A percentile compares a stretch with the other conserved stretches of the same genome.
Evolutionary conservation across 148 eudicot species (phyloP).

Genomic region (Chenopodium album): DNA sequence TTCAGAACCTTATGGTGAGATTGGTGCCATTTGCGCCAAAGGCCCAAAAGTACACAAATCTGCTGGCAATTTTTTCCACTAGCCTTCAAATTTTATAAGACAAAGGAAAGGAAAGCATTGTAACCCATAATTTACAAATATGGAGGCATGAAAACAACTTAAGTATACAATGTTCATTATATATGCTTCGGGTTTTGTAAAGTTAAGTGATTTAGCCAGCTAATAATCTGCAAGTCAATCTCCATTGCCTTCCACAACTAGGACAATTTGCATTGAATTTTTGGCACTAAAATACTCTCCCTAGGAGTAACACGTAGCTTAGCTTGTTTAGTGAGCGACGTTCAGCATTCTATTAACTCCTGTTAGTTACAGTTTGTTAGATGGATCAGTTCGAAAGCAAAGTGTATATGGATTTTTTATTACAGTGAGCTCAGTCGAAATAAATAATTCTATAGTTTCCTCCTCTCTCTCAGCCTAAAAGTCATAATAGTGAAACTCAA

Average conservation of each 20-base stretch:
- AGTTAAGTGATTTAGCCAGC: not conserved
- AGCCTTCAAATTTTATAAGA: not conserved
- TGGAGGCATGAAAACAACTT: not conserved
- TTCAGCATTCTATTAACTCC: not conserved
- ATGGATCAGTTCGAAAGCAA: not conserved
- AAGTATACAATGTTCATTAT: not conserved
- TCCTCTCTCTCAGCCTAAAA: not conserved
- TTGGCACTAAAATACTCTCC: not conserved
- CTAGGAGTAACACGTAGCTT: not conserved
- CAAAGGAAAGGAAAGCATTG: not conserved
- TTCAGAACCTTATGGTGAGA: not conserved
- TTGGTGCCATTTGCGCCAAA: not conserved
- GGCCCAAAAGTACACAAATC: not conserved
- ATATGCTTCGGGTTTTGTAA: not conserved
- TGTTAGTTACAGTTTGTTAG: not conserved
- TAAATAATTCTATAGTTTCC: not conserved
- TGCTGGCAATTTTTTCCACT: not conserved
- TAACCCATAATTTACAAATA: not conserved
- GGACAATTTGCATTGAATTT: not conserved
- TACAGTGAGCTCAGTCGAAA: not conserved
- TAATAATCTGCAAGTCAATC: not conserved
- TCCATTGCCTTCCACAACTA: not conserved
- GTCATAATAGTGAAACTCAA: not conserved
- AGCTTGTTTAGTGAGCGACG: not conserved
- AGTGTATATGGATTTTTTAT: not conserved